These are phyloP conservation scores for Hyaloscypha finlandica DNA, from an alignment of 495 filamentous ascomycete species.

Conservation along the genomic window DNA sequence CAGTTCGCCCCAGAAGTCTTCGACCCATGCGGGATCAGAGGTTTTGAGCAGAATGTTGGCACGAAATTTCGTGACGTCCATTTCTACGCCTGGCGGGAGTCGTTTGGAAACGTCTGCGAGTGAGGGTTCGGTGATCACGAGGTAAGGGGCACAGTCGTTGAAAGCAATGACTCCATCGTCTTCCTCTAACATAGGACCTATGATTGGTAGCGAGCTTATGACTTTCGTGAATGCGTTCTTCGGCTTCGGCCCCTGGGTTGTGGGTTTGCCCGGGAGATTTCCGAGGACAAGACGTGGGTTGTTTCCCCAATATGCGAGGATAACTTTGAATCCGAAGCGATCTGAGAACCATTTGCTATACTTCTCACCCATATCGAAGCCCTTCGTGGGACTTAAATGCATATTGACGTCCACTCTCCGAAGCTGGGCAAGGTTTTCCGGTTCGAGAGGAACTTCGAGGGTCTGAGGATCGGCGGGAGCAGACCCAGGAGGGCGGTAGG, in stretches of 20 bases:
- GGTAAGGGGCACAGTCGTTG: conserved; percentile 75
- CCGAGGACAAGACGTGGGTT: conserved; percentile 67
- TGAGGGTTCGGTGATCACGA: conserved; percentile 72
- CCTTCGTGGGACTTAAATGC: conserved; percentile 62
- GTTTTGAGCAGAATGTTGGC: conserved; percentile 79
- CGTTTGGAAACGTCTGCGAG: conserved; percentile 64
- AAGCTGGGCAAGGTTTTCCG: conserved; percentile 48
- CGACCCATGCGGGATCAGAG: conserved; percentile 64
- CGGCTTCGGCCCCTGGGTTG: conserved; percentile 19
- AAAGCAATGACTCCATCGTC: conserved; percentile 63
- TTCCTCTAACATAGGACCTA: conserved; percentile 27
- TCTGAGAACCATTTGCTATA: conserved; percentile 76
- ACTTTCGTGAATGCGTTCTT: conserved; percentile 14
- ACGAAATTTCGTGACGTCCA: conserved; percentile 80
- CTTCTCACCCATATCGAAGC: conserved; percentile 64
- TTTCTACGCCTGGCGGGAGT: conserved; percentile 57
- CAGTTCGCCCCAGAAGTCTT: conserved; percentile 83
- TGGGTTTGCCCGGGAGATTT: conserved; percentile 35
- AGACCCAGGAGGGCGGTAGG: conserved; percentile 46
- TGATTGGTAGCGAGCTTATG: conserved; percentile 16
- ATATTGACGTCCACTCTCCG: conserved; percentile 57
- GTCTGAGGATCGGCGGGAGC: conserved; percentile 27
- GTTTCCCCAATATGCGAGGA: conserved; percentile 70
- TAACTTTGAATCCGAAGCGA: conserved; percentile 65
- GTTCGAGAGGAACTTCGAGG: conserved; percentile 62